Evolutionary conservation across 2,329 filamentous ascomycete species (phyloP).

Genomic region (Drechslerella dactyloides): DNA sequence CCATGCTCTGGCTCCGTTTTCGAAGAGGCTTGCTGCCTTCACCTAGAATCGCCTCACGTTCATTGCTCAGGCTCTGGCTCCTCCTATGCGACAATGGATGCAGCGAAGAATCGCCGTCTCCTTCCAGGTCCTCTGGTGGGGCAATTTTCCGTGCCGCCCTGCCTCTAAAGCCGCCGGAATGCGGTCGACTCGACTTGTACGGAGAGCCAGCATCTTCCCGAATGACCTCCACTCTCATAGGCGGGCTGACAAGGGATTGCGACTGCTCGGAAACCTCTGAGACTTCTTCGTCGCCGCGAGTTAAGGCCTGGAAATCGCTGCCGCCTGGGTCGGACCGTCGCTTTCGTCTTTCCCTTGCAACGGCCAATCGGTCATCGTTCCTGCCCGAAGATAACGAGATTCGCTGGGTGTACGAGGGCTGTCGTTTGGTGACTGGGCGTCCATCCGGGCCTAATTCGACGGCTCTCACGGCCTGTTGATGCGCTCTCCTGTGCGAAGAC

Average conservation of each 20-base stretch:
- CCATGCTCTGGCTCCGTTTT: conserved; percentile 54
- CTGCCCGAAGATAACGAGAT: conserved; percentile 53
- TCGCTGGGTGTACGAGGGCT: conserved; percentile 54
- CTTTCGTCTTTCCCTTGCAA: conserved; percentile 65
- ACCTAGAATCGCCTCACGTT: conserved; percentile 55
- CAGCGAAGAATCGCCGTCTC: conserved; percentile 37
- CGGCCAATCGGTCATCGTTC: conserved; percentile 53
- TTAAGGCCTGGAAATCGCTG: conserved; percentile 43
- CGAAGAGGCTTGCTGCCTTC: conserved; percentile 51
- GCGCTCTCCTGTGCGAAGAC: conserved; percentile 64
- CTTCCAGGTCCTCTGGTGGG: conserved; percentile 13
- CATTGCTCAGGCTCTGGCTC: conserved; percentile 61
- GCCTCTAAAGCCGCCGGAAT: conserved; percentile 29
- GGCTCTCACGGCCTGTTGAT: conserved; percentile 51
- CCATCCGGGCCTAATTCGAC: conserved; percentile 51
- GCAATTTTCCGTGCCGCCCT: conserved; percentile 22
- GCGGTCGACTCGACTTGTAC: conserved; percentile 32
- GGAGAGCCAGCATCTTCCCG: conserved; percentile 35
- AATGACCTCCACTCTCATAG: conserved; percentile 50
- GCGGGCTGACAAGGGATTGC: conserved; percentile 37
- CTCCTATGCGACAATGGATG: conserved; percentile 41
- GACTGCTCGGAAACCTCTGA: conserved; percentile 49
- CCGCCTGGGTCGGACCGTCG: conserved; percentile 55
- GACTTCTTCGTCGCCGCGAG: conserved; percentile 65
- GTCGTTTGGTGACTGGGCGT: conserved; percentile 47